A percentile compares a stretch with the other conserved stretches of the same genome.
Conservation (phyloP, 352 stramenopile species). For the Phytophthora pluvialis region DNA sequence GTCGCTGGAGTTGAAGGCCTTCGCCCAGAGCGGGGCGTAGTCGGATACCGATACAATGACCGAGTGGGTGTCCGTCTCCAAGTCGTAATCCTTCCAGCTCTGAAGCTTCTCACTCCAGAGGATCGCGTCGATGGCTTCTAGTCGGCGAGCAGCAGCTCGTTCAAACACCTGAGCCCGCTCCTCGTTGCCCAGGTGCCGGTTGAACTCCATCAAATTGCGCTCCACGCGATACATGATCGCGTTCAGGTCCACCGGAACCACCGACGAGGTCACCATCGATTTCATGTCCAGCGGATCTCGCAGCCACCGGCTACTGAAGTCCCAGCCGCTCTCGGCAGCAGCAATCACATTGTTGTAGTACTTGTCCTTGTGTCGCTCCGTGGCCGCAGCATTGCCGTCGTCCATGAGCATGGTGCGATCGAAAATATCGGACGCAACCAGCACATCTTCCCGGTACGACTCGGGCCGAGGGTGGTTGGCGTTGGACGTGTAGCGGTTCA, state of each 20-base stretch:
- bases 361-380: slow-evolving; percentile 58
- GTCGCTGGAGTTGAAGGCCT: slow-evolving; percentile 59
- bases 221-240: slow-evolving; percentile 84
- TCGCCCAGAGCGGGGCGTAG: slow-evolving; percentile 82
- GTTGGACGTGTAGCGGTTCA: slow-evolving; percentile 86
- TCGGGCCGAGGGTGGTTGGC: slow-evolving; percentile 82
- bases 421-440: slow-evolving; percentile 70
- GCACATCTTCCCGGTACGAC: slow-evolving; percentile 86
- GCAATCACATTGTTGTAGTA: slow-evolving; percentile 89
- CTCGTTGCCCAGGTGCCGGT: slow-evolving; percentile 50
- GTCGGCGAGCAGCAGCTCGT: slow-evolving; percentile 43
- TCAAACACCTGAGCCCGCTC: slow-evolving; percentile 57
- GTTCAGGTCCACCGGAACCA: slow-evolving; percentile 90
- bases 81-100: slow-evolving; percentile 79
- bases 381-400: slow-evolving; percentile 41
- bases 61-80: slow-evolving; percentile 58
- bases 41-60: slow-evolving; percentile 64
- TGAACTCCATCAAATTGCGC: slow-evolving; percentile 73
- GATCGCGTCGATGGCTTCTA: slow-evolving; percentile 67
- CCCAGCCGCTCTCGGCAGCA: slow-evolving; percentile 90
- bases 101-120: slow-evolving; percentile 66
- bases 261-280: slow-evolving; percentile 65
- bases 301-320: slow-evolving; percentile 91
- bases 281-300: slow-evolving; percentile 66
- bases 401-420: slow-evolving; percentile 42